Conservation (phyloP, 2,329 filamentous ascomycete genomes). For the Ilyonectria sp. region DNA sequence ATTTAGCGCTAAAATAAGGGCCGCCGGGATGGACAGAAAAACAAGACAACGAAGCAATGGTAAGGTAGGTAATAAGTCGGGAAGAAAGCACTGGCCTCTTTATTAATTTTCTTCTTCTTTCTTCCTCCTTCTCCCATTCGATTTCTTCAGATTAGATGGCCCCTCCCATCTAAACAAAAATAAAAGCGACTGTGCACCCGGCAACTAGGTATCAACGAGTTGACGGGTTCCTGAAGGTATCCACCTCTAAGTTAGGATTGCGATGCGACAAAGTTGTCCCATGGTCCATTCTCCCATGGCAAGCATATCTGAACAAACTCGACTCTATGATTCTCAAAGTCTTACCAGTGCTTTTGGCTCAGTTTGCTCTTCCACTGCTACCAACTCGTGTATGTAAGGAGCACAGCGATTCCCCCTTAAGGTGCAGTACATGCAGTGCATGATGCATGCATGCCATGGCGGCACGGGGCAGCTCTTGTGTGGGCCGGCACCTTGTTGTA, state of each 20-base stretch:
- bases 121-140: conserved; percentile 5
- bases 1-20: conserved; percentile 45
- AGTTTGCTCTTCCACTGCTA: neutral
- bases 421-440: neutral
- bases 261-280: neutral
- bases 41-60: conserved; percentile 19
- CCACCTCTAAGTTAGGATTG: neutral
- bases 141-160: conserved; percentile 12
- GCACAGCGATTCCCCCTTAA: neutral
- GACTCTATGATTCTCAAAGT: neutral
- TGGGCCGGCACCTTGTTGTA: conserved; percentile 2
- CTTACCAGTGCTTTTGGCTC: neutral
- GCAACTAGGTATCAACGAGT: conserved; percentile 4
- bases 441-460: conserved; percentile 21
- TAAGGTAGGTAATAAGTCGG: neutral
- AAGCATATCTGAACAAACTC: neutral
- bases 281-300: neutral
- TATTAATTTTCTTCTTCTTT: neutral
- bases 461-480: neutral
- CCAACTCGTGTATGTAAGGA: neutral
- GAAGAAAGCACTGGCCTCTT: conserved; percentile 15
- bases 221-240: neutral
- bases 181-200: conserved; percentile 1
- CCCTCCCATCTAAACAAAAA: conserved; percentile 11
- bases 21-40: conserved; percentile 23